Conservation (phyloP, 805 yeast genomes). For the Nakazawaea wickerhamii region DNA sequence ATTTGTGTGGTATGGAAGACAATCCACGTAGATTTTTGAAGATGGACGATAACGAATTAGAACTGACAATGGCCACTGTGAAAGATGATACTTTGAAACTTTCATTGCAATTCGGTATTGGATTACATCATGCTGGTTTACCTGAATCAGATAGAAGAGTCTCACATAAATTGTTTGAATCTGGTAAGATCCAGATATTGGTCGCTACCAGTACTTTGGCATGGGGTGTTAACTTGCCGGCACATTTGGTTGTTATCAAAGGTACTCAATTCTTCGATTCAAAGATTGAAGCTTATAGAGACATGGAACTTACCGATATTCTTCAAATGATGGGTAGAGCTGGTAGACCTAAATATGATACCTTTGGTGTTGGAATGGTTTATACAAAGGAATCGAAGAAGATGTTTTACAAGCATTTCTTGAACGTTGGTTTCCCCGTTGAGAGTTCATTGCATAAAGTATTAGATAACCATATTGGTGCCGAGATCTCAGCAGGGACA, state of each 20-base stretch:
- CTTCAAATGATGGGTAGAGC: slow-evolving; percentile 86
- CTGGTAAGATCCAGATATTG: slow-evolving; percentile 63
- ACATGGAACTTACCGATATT: slow-evolving; percentile 80
- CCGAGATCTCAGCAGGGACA: slow-evolving; percentile 70
- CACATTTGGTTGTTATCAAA: slow-evolving; percentile 71
- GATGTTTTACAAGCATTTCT: slow-evolving; percentile 69
- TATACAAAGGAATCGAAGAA: slow-evolving; percentile 73
- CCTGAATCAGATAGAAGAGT: slow-evolving; percentile 68
- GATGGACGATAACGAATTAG: slow-evolving; percentile 61
- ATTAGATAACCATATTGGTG: slow-evolving; percentile 76
- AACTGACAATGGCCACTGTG: slow-evolving; percentile 43
- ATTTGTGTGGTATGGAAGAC: slow-evolving; percentile 73
- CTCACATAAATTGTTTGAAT: slow-evolving; percentile 64
- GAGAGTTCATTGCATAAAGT: slow-evolving; percentile 75
- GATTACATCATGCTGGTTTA: slow-evolving; percentile 77
- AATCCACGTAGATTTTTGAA: slow-evolving; percentile 66
- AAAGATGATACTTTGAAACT: slow-evolving; percentile 79
- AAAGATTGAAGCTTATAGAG: slow-evolving; percentile 62
- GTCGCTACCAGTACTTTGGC: slow-evolving; percentile 81
- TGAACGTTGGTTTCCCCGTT: slow-evolving; percentile 78
- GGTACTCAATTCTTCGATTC: slow-evolving; percentile 68
- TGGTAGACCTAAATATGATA: slow-evolving; percentile 77
- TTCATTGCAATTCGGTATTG: slow-evolving; percentile 74
- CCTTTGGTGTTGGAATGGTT: slow-evolving; percentile 71
- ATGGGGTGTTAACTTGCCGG: slow-evolving; percentile 84